Base-by-base conservation (phyloP, 148 eudicot species). In the Simmondsia chinensis region DNA sequence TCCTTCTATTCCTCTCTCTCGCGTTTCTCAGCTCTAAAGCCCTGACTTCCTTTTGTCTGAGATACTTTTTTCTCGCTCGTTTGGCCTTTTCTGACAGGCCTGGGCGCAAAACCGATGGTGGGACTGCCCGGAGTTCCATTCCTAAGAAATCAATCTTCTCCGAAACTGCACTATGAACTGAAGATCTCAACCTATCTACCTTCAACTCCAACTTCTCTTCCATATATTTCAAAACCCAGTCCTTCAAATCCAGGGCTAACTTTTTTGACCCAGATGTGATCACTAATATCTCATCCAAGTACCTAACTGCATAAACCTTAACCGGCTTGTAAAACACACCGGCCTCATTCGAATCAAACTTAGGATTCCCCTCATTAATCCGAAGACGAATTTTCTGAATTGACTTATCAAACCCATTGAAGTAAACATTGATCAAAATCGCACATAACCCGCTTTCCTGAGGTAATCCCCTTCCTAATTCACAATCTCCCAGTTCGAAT, bases 91-190 rank as follows among this genome's bases (percentile, higher is more conserved):
- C 82, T 2, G 95, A 78, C 56, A 71, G 41, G 4, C 76, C 73
- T 0, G 88, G 95, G 30, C 66, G 76, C 37, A 89, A 25, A 43
- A 79, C 68, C 5, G 94, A 89, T 52, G 97, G 97, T 0, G 76
- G 52, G 45, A 89, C 97, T 5, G 88, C 95, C 55, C 50, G 95
- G 56, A 89, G 68, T 48, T 84, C 97, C 93, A 89, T 76, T 27
- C 95, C 97, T 69, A 89, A 57, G 55, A 79, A 89, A 40, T 54
- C 66, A 60, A 89, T 76, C 57, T 84, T 85, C 66, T 89, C 97
- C 2, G 85, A 75, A 57, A 73, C 75, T 1, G 95, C 80, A 70
- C 94, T 85, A 49, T 85, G 97, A n/a, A 89, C 64, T 23, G 65
- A 75, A 5, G 85, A 77, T 43, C 54, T 69, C 20, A 41, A 39